Evolutionary conservation across 1,284 basidiomycete genomes (phyloP).

Genomic region (Stygiomarasmius scandens): DNA sequence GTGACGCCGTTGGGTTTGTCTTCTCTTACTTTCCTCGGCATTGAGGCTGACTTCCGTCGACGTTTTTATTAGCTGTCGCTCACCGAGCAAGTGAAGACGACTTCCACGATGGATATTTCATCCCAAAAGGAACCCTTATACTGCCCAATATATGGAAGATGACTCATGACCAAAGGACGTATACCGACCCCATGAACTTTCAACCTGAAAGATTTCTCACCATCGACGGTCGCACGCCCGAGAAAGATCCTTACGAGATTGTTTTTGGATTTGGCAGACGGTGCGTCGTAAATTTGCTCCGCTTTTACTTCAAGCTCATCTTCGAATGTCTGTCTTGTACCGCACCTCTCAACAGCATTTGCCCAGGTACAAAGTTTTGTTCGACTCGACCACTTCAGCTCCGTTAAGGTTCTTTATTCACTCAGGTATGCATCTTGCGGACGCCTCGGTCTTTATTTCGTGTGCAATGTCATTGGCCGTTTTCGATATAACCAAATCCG

Average conservation of each 20-base stretch:
- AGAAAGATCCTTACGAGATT: constrained; percentile 52
- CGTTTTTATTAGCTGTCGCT: constrained; percentile 43
- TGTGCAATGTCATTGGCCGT: constrained; percentile 56
- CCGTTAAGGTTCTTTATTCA: constrained; percentile 13
- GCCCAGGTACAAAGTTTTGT: constrained; percentile 46
- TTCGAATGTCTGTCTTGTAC: neutral
- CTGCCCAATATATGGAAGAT: constrained; percentile 55
- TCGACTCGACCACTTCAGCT: constrained; percentile 2
- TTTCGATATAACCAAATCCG: constrained; percentile 49
- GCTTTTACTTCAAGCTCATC: constrained; percentile 1
- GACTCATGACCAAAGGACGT: constrained; percentile 49
- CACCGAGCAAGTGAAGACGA: constrained; percentile 59
- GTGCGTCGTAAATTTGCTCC: constrained; percentile 34
- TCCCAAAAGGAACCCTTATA: constrained; percentile 53
- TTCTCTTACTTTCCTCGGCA: neutral
- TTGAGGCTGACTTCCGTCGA: neutral
- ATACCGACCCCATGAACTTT: constrained; percentile 47
- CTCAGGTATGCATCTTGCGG: constrained; percentile 56
- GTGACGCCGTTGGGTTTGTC: constrained; percentile 52
- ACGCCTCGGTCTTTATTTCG: constrained; percentile 57
- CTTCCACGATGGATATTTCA: constrained; percentile 51
- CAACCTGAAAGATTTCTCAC: constrained; percentile 50
- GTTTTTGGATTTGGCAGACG: constrained; percentile 54
- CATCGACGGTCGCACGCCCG: constrained; percentile 38
- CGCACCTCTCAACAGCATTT: constrained; percentile 39